These are phyloP conservation scores for Cyclotella choctawhatcheeana DNA, from an alignment of 108 stramenopile genomes.

Conservation along the genomic window DNA sequence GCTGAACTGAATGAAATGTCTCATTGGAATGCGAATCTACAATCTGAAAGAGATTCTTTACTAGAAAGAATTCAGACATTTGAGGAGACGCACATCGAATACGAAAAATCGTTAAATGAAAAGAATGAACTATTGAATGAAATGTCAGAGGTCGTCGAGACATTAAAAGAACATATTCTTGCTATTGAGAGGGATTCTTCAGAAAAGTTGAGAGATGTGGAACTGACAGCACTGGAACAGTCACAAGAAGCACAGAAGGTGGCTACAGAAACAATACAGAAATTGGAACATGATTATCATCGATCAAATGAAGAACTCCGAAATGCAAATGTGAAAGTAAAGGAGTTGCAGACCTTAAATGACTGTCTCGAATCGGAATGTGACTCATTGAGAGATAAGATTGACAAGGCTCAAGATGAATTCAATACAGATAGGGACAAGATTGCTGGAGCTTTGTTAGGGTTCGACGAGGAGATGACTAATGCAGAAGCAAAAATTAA, in stretches of 20 bases:
- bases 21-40: neutral
- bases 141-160: constrained; percentile 12
- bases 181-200: constrained; percentile 1
- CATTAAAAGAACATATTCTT: neutral
- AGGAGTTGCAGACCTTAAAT: neutral
- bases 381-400: constrained; percentile 20
- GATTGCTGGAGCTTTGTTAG: constrained; percentile 33
- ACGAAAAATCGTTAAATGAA: constrained; percentile 1
- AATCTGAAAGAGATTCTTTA: constrained; percentile 17
- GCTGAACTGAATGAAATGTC: neutral
- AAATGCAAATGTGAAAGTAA: neutral
- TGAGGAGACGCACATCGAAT: constrained; percentile 3
- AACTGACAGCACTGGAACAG: neutral
- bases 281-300: neutral
- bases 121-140: constrained; percentile 1
- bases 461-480: constrained; percentile 48
- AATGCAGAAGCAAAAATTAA: constrained; percentile 42
- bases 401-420: constrained; percentile 17
- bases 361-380: constrained; percentile 18
- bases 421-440: constrained; percentile 33
- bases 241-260: neutral
- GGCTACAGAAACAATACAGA: neutral
- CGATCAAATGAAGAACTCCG: neutral
- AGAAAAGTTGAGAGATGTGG: neutral
- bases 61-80: constrained; percentile 1